These are phyloP conservation scores for Panellus pusillus DNA, from an alignment of 768 basidiomycete genomes.

Conservation along the genomic window DNA sequence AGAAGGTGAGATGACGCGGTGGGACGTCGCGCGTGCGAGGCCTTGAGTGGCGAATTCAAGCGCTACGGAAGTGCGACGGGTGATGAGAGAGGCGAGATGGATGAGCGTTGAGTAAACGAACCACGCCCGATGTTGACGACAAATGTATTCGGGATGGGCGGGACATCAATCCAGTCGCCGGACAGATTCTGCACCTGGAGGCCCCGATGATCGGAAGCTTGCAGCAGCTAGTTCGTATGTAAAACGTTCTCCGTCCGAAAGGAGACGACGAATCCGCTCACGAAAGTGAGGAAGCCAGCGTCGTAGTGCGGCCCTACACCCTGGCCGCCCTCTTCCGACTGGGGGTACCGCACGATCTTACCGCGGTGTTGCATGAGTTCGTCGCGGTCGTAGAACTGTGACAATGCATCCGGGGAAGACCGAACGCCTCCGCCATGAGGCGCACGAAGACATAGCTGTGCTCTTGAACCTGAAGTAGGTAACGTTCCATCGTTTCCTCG, in stretches of 20 bases:
- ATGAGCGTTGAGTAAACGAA: conserved; percentile 20
- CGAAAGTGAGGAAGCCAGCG: conserved; percentile 80
- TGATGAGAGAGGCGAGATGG: not conserved
- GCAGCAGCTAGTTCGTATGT: conserved; percentile 54
- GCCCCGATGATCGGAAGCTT: conserved; percentile 75
- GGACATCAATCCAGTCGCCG: conserved; percentile 81
- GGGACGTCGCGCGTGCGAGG: conserved; percentile 77
- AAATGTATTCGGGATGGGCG: conserved; percentile 77
- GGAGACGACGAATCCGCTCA: conserved; percentile 30
- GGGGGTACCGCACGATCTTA: conserved; percentile 80
- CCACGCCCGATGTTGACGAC: conserved; percentile 84
- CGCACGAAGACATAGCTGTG: conserved; percentile 62
- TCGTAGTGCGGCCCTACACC: conserved; percentile 88
- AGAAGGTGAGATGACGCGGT: conserved; percentile 75
- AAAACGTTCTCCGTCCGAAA: not conserved
- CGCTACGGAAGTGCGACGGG: conserved; percentile 43
- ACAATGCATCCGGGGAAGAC: conserved; percentile 60
- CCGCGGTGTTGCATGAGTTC: conserved; percentile 71
- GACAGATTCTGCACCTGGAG: conserved; percentile 81
- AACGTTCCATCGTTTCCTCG: conserved; percentile 51
- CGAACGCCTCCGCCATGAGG: conserved; percentile 69
- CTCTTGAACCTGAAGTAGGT: conserved; percentile 58
- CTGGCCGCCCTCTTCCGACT: conserved; percentile 53
- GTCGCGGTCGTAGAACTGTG: conserved; percentile 61
- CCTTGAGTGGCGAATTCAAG: conserved; percentile 77